Evolutionary conservation across 805 yeast genomes (phyloP).

Genomic region (Henningerozyma blattae): DNA sequence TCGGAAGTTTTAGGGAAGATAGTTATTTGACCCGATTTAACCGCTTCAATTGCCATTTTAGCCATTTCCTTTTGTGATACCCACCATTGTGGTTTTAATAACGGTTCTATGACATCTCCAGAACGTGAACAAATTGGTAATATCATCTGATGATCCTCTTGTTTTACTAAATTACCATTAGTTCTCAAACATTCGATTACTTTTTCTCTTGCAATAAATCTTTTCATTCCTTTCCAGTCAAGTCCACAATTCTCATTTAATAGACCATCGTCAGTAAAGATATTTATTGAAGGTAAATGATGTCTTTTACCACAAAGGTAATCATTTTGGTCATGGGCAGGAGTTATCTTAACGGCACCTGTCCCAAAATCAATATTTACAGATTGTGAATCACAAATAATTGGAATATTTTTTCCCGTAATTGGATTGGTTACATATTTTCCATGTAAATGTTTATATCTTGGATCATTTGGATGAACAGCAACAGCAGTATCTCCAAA

Average conservation of each 20-base stretch:
- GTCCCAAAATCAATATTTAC: slow-evolving; percentile 99
- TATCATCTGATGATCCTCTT: slow-evolving; percentile 90
- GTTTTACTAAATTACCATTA: slow-evolving; percentile 67
- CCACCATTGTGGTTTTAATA: slow-evolving; percentile 99
- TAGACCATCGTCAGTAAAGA: slow-evolving; percentile 83
- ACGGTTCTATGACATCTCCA: slow-evolving; percentile 93
- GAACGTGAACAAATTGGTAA: slow-evolving; percentile 92
- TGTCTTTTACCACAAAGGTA: slow-evolving; percentile 93
- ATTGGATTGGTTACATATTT: slow-evolving; percentile 86
- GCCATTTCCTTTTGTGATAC: slow-evolving; percentile 88
- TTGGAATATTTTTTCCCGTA: slow-evolving; percentile 73
- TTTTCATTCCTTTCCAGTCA: slow-evolving; percentile 78
- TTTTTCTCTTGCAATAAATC: slow-evolving; percentile 83
- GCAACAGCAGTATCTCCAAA: slow-evolving; percentile 98
- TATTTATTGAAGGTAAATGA: slow-evolving; percentile 75
- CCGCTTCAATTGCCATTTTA: slow-evolving; percentile 72
- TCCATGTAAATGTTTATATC: slow-evolving; percentile 93
- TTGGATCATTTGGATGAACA: slow-evolving; percentile 87
- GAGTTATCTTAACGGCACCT: slow-evolving; percentile 98
- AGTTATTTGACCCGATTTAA: slow-evolving; percentile 64
- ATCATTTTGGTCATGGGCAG: slow-evolving; percentile 97
- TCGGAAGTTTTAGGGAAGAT: slow-evolving; percentile 85
- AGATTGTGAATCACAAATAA: slow-evolving; percentile 80
- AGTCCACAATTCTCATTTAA: slow-evolving; percentile 83
- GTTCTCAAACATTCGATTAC: slow-evolving; percentile 74